A percentile compares a stretch with the other conserved stretches of the same genome.
phyloP scores from a whole-genome alignment of 768 basidiomycete genomes.

The Ramaria rubella region DNA sequence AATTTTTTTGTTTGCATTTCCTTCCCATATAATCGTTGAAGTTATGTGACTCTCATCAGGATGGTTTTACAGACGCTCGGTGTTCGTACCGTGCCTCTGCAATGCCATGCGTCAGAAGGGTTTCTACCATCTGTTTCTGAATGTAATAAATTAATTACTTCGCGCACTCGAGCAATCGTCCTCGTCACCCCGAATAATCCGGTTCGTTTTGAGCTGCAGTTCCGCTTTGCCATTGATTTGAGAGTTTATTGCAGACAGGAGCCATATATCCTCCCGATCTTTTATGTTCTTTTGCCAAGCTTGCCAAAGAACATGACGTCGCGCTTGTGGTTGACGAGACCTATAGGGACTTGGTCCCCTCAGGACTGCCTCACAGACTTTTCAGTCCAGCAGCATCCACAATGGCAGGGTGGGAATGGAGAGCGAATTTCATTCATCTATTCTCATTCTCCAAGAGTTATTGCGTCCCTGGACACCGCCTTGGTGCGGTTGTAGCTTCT shows the following conservation, averaged over 20 bases:
- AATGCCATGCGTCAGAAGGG: slow-evolving; percentile 40
- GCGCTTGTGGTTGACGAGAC: slow-evolving; percentile 84
- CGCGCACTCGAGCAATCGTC: slow-evolving; percentile 59
- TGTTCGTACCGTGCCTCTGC: slow-evolving; percentile 50
- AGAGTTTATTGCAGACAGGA: slow-evolving; percentile 45
- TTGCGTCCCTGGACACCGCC: slow-evolving; percentile 74
- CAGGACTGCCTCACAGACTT: slow-evolving; percentile 46
- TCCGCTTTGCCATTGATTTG: not conserved
- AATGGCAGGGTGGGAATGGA: slow-evolving; percentile 40
- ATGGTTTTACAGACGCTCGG: slow-evolving; percentile 65
- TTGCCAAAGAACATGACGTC: slow-evolving; percentile 48
- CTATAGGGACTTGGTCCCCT: slow-evolving; percentile 68
- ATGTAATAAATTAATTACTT: slow-evolving; percentile 47
- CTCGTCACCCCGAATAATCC: slow-evolving; percentile 78
- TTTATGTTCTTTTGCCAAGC: slow-evolving; percentile 49
- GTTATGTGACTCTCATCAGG: slow-evolving; percentile 26
- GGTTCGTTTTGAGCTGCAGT: slow-evolving; percentile 24
- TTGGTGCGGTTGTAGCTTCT: slow-evolving; percentile 64
- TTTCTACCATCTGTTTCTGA: slow-evolving; percentile 55
- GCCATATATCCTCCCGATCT: slow-evolving; percentile 54
- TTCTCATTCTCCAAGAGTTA: slow-evolving; percentile 81
- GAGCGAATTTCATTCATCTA: slow-evolving; percentile 55
- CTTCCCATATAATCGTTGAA: slow-evolving; percentile 9
- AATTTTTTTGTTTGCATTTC: slow-evolving; percentile 6
- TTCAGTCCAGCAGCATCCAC: slow-evolving; percentile 31